phyloP scores from a whole-genome alignment of 345 rosid species.

The Geranium rotundifolium region DNA sequence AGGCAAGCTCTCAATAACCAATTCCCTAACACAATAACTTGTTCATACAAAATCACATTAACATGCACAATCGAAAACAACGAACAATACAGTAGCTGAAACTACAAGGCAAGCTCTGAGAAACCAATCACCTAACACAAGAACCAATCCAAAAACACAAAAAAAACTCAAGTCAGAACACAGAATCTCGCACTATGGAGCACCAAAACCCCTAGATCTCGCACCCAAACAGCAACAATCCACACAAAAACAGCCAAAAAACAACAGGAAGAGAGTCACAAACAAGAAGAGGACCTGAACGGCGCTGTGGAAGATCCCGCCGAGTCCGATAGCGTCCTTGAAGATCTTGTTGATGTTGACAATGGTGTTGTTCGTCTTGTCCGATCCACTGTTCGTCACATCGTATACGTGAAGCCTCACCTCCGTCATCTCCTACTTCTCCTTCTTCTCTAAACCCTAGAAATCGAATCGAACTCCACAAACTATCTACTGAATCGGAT shows the following conservation, averaged over 20 bases:
- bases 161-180: background rate
- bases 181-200: background rate
- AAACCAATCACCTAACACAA: background rate
- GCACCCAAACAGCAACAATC: background rate
- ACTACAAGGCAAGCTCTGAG: background rate
- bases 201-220: background rate
- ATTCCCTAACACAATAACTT: too few species aligned
- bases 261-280: background rate
- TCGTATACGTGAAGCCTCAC: constrained; percentile 81
- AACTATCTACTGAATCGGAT: background rate
- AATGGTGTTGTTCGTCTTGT: constrained; percentile 83
- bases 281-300: constrained; percentile 50
- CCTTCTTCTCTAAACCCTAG: constrained; percentile 8
- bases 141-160: background rate
- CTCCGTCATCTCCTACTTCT: constrained; percentile 42
- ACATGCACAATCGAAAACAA: background rate
- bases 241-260: background rate
- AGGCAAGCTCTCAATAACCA: background rate
- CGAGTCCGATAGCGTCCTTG: constrained; percentile 86
- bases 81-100: background rate
- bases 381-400: constrained; percentile 94
- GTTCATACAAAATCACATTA: too few species aligned
- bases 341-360: constrained; percentile 87
- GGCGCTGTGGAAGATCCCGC: constrained; percentile 99
- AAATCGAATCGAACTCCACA: background rate